phyloP scores from a whole-genome alignment of 148 eudicot species.

The Beta vulgaris region DNA sequence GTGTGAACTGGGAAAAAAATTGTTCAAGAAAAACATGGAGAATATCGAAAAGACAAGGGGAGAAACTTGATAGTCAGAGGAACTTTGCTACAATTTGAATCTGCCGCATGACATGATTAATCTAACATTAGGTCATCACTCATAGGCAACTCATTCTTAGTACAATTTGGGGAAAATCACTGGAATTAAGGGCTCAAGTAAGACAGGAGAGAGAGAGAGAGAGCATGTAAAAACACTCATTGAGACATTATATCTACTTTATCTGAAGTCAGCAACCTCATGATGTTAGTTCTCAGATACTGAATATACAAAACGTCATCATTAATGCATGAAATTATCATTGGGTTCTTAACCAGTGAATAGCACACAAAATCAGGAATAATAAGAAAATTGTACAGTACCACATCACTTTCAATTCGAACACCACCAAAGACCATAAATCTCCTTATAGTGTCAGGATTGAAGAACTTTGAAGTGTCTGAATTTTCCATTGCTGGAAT shows the following conservation, averaged over 20 bases:
- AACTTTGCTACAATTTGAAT: too few species aligned
- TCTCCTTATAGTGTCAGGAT: slow-evolving; percentile 48
- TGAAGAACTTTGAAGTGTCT: slow-evolving; percentile 68
- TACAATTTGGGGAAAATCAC: too few species aligned
- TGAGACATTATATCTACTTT: not conserved
- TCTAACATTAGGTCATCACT: too few species aligned
- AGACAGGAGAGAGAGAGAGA: too few species aligned
- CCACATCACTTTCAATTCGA: slow-evolving; percentile 96
- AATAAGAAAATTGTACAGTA: slow-evolving; percentile 25
- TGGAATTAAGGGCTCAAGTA: too few species aligned
- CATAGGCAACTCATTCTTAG: too few species aligned
- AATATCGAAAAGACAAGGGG: not conserved
- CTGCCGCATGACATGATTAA: too few species aligned
- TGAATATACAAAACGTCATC: not conserved
- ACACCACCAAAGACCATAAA: slow-evolving; percentile 94
- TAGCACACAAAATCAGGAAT: not conserved
- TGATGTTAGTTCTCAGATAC: not conserved
- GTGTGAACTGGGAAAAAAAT: not conserved
- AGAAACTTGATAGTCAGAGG: not conserved
- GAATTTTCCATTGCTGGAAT: slow-evolving; percentile 73
- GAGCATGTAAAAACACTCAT: too few species aligned
- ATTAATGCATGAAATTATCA: not conserved
- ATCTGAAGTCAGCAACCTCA: not conserved
- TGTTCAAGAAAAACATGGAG: not conserved
- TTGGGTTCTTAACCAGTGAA: not conserved